phyloP scores from a whole-genome alignment of 2,329 filamentous ascomycete genomes.

The Macrophomina tecta region DNA sequence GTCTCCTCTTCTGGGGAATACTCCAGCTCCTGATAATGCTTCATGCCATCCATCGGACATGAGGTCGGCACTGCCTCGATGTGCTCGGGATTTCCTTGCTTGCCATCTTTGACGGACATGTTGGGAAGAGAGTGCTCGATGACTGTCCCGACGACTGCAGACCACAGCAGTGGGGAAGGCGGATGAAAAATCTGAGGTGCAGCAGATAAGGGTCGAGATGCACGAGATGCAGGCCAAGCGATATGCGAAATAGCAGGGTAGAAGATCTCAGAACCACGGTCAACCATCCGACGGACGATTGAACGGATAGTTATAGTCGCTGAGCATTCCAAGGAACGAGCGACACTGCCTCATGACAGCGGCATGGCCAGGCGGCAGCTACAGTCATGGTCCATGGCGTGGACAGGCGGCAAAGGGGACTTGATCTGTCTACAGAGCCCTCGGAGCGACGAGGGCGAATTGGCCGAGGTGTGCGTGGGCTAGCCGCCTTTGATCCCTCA shows the following conservation, averaged over 20 bases:
- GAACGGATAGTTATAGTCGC: neutral
- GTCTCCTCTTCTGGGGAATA: constrained; percentile 45
- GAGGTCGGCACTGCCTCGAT: neutral
- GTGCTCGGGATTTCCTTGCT: neutral
- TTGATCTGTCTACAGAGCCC: neutral
- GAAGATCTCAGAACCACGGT: neutral
- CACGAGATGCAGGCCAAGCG: neutral
- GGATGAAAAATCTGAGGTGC: neutral
- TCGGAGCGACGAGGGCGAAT: constrained; percentile 11
- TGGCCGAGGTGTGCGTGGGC: neutral
- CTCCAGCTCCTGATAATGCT: neutral
- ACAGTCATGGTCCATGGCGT: neutral
- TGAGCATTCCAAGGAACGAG: neutral
- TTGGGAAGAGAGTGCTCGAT: neutral
- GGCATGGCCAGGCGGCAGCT: neutral
- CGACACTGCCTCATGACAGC: neutral
- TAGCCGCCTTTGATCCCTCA: neutral
- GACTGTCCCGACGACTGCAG: neutral
- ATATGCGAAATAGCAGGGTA: constrained; percentile 2
- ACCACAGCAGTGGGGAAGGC: neutral
- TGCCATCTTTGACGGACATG: neutral
- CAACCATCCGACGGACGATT: neutral
- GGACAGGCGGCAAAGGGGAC: neutral
- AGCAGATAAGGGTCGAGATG: constrained; percentile 1
- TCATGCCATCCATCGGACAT: neutral